These are phyloP conservation scores for Knoxdaviesia capensis DNA, from an alignment of 2,329 filamentous ascomycete species.

Conservation along the genomic window DNA sequence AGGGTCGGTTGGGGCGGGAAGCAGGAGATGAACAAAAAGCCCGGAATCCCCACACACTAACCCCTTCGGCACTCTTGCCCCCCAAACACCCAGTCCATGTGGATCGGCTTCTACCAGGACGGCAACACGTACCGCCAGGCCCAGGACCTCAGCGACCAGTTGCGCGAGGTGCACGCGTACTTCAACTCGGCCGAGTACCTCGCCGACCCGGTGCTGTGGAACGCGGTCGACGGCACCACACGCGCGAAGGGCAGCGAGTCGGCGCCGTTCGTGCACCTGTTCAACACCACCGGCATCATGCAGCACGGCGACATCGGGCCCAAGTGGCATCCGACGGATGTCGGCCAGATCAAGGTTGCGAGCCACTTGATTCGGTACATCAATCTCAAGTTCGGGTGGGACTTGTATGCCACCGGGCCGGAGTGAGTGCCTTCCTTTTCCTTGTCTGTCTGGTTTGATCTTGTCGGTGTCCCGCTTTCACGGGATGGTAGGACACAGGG, in stretches of 20 bases:
- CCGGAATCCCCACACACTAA: background rate
- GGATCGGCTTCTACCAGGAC: slow-evolving; percentile 28
- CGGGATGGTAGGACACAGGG: too few relatives aligned
- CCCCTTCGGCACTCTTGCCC: too few relatives aligned
- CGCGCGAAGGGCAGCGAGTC: slow-evolving; percentile 14
- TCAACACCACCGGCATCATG: slow-evolving; percentile 38
- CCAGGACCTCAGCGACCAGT: slow-evolving; percentile 26
- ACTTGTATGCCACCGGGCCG: slow-evolving; percentile 29
- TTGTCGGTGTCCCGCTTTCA: too few relatives aligned
- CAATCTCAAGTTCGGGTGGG: slow-evolving; percentile 33
- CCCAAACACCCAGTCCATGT: slow-evolving; percentile 20
- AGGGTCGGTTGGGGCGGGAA: too few relatives aligned
- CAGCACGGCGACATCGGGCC: slow-evolving; percentile 42
- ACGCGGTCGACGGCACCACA: slow-evolving; percentile 13
- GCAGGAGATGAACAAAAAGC: too few relatives aligned
- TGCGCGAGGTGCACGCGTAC: slow-evolving; percentile 27
- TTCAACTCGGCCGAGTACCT: slow-evolving; percentile 27
- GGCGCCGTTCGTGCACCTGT: slow-evolving; percentile 35
- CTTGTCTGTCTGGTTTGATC: background rate
- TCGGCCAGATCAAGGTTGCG: slow-evolving; percentile 39
- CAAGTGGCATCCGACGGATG: slow-evolving; percentile 37
- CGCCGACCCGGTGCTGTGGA: slow-evolving; percentile 15
- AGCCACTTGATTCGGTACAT: slow-evolving; percentile 39
- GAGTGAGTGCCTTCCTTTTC: slow-evolving; percentile 19
- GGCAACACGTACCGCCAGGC: slow-evolving; percentile 29